Conservation (phyloP, 257 asterid species). For the Leonotis leonurus region DNA sequence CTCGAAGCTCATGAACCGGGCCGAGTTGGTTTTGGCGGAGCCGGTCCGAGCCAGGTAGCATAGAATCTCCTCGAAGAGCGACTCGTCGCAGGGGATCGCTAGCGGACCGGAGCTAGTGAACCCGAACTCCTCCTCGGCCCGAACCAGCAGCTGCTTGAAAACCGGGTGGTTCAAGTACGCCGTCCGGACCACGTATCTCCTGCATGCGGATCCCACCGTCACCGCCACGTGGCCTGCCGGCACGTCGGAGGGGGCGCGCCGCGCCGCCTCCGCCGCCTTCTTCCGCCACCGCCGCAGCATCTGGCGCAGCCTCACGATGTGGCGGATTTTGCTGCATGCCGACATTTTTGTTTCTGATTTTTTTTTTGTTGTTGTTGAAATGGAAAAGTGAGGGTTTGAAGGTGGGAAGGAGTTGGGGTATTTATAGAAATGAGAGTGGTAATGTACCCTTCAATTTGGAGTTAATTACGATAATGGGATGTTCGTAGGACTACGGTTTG, state of each 20-base stretch:
- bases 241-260: slow-evolving; percentile 46
- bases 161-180: slow-evolving; percentile 52
- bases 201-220: slow-evolving; percentile 36
- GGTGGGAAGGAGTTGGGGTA: background rate
- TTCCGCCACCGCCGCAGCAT: slow-evolving; percentile 57
- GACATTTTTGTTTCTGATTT: slow-evolving; percentile 28
- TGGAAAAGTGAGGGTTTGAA: slow-evolving; percentile 3
- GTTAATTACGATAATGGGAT: slow-evolving; percentile 27
- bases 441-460: slow-evolving; percentile 5
- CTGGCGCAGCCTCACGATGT: slow-evolving; percentile 55
- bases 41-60: slow-evolving; percentile 43
- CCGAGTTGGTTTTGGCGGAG: slow-evolving; percentile 22
- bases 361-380: background rate
- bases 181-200: slow-evolving; percentile 47
- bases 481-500: background rate
- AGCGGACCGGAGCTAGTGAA: slow-evolving; percentile 51
- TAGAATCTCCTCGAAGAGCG: slow-evolving; percentile 45
- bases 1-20: slow-evolving; percentile 40
- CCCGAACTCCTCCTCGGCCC: slow-evolving; percentile 59
- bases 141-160: slow-evolving; percentile 41
- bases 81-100: slow-evolving; percentile 58
- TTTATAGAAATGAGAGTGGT: slow-evolving; percentile 20
- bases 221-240: slow-evolving; percentile 65
- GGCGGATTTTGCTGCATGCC: slow-evolving; percentile 52
- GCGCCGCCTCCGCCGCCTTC: slow-evolving; percentile 36